Base-by-base conservation (phyloP, 202 grass and related monocot genomes). In the Panicum virgatum region DNA sequence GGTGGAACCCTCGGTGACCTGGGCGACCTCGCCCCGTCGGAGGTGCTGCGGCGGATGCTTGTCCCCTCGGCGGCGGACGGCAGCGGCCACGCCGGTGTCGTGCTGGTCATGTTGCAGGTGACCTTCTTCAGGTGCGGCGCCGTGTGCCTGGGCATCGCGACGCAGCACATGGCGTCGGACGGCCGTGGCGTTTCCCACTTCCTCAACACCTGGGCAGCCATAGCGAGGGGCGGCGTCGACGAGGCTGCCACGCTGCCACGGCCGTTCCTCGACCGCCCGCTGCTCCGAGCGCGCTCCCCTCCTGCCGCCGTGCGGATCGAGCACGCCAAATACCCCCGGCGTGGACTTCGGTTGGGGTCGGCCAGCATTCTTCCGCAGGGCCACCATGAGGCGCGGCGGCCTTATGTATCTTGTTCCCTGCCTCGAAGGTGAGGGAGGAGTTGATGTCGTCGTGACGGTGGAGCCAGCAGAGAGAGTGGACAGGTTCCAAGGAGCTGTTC, bases 91-190 rank as follows among this genome's bases (percentile, higher is more conserved):
- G 12, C 14, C 14, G 13, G 46, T 5, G 46, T 16, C 46, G n/a
- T n/a, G n/a, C 5, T 48, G 46, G 13, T 8, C 46, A 15, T 48
- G 46, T 48, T 48, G 13, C 25, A 79, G 89, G 66, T 85, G 16
- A 91, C 86, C 5, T 32, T 36, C 48, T 76, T 83, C 12, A 22
- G 9, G 64, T 85, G 82, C 11, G 65, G 82, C 16, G 74, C 42
- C n/a, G 53, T 40, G n/a, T 84, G 64, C 67, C 37, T 86, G 0
- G 84, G 84, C 27, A 15, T n/a, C 5, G 81, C 66, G 44, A 82
- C 79, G 51, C 77, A 91, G 79, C 89, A 90, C 50, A 54, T 20
- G 10, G 59, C 69, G 12, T 16, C 68, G 10, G 92, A 94, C 66
- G 92, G 66, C 54, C 52, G 27, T 36, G 67, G 81, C 8, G 78